Conservation (phyloP, 768 basidiomycete genomes). For the Leucocoprinus leucothites region DNA sequence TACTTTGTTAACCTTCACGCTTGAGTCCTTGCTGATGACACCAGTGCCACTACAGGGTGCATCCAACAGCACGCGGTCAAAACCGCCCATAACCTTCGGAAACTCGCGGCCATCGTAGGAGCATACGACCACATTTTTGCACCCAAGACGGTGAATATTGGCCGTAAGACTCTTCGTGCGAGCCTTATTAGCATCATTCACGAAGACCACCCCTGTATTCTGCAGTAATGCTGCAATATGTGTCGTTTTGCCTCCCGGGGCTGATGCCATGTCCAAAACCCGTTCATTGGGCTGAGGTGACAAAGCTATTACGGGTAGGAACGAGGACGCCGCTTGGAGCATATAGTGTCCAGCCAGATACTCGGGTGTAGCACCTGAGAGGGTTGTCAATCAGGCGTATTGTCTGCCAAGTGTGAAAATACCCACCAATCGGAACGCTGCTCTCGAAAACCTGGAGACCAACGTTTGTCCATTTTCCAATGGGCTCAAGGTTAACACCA, state of each 20-base stretch:
- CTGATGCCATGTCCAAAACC: conserved; percentile 97
- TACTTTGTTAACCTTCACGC: conserved; percentile 98
- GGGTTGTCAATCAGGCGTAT: background rate
- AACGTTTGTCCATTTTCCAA: conserved; percentile 99
- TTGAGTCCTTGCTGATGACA: conserved; percentile 96
- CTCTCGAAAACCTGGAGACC: conserved; percentile 99
- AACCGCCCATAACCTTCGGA: conserved; percentile 98
- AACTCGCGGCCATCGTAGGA: conserved; percentile 98
- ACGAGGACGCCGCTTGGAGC: conserved; percentile 98
- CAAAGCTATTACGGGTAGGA: conserved; percentile 98
- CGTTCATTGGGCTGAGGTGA: conserved; percentile 91
- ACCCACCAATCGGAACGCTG: conserved; percentile 80
- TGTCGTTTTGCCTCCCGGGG: conserved; percentile 97
- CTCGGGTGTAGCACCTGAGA: conserved; percentile 81
- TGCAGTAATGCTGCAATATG: conserved; percentile 96
- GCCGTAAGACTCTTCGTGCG: conserved; percentile 96
- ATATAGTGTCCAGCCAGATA: conserved; percentile 99
- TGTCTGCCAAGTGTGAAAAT: background rate
- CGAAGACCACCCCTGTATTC: conserved; percentile 97
- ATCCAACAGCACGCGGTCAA: conserved; percentile 94
- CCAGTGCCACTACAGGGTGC: conserved; percentile 98
- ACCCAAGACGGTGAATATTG: conserved; percentile 94
- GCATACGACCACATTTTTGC: conserved; percentile 96
- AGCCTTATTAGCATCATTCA: conserved; percentile 93
- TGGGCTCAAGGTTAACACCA: conserved; percentile 95